A percentile compares a stretch with the other conserved stretches of the same genome.
These are phyloP conservation scores for Neonectria hederae DNA, from an alignment of 2,329 filamentous ascomycete genomes.

Conservation along the genomic window DNA sequence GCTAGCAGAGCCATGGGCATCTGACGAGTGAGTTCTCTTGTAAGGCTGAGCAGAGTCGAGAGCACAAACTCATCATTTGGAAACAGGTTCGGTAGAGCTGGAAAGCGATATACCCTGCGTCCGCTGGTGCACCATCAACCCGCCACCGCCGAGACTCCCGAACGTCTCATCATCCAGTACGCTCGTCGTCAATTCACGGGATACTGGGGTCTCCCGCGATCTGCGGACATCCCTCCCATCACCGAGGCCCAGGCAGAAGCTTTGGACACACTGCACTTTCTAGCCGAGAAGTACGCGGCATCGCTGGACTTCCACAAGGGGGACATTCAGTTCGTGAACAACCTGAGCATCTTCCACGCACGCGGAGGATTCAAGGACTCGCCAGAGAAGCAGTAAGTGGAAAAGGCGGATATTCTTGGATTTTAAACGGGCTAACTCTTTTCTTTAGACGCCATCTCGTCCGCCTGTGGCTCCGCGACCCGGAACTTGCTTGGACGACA, in stretches of 20 bases:
- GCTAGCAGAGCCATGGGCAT: slow-evolving; percentile 59
- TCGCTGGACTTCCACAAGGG: slow-evolving; percentile 59
- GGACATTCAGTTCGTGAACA: slow-evolving; percentile 66
- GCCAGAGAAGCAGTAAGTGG: slow-evolving; percentile 53
- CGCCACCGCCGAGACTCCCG: slow-evolving; percentile 53
- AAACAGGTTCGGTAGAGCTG: slow-evolving; percentile 60
- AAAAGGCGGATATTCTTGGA: background rate
- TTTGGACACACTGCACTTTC: slow-evolving; percentile 60
- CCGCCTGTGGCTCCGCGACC: slow-evolving; percentile 60
- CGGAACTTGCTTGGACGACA: slow-evolving; percentile 59
- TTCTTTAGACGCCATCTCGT: slow-evolving; percentile 58
- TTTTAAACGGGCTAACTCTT: slow-evolving; percentile 32
- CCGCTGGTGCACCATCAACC: slow-evolving; percentile 67
- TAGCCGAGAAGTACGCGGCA: slow-evolving; percentile 57
- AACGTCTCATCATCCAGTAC: slow-evolving; percentile 69
- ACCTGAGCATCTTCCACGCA: slow-evolving; percentile 63
- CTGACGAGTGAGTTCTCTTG: slow-evolving; percentile 50
- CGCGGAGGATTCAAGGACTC: slow-evolving; percentile 60
- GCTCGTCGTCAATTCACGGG: slow-evolving; percentile 67
- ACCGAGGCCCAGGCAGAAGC: slow-evolving; percentile 63
- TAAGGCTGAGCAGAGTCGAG: too few species aligned
- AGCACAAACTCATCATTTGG: background rate
- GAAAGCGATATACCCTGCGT: slow-evolving; percentile 55
- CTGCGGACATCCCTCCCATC: slow-evolving; percentile 63
- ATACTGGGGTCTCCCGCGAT: slow-evolving; percentile 64